These are phyloP conservation scores for Trichophyton equinum DNA, from an alignment of 2,329 filamentous ascomycete species.

Conservation along the genomic window DNA sequence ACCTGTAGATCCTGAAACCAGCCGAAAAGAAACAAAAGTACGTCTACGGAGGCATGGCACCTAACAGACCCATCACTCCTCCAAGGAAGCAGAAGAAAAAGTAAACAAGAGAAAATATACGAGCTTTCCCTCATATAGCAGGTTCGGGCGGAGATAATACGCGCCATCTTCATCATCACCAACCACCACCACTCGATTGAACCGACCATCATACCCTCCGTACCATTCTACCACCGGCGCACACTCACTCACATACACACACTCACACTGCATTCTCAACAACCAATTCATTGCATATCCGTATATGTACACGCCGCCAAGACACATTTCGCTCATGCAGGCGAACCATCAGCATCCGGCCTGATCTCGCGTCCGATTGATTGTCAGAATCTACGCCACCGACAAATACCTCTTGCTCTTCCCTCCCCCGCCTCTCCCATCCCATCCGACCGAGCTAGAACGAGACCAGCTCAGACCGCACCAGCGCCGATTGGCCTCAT, in stretches of 20 bases:
- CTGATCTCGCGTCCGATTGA: not conserved
- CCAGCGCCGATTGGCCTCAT: not conserved
- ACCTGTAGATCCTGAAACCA: slow-evolving; percentile 79
- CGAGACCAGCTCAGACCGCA: not conserved
- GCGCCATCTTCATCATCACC: not conserved
- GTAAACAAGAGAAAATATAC: slow-evolving; percentile 50
- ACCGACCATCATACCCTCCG: not conserved
- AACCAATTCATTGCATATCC: not conserved
- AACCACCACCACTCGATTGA: too few species aligned
- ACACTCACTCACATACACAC: too few species aligned
- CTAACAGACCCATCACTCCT: slow-evolving; percentile 57
- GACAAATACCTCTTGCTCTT: not conserved
- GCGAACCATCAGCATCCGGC: not conserved
- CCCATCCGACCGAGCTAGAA: slow-evolving; percentile 1
- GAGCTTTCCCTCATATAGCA: slow-evolving; percentile 63
- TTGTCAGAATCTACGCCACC: not conserved
- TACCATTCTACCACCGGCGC: not conserved
- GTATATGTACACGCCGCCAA: slow-evolving; percentile 1
- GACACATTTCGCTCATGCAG: not conserved
- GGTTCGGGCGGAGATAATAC: slow-evolving; percentile 86
- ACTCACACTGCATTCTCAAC: not conserved
- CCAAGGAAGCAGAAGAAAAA: slow-evolving; percentile 59
- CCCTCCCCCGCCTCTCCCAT: too few species aligned
- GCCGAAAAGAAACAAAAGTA: slow-evolving; percentile 99
- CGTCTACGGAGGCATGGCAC: slow-evolving; percentile 62